phyloP scores from a whole-genome alignment of 2,329 filamentous ascomycete genomes.

The Aspergillus piperis region DNA sequence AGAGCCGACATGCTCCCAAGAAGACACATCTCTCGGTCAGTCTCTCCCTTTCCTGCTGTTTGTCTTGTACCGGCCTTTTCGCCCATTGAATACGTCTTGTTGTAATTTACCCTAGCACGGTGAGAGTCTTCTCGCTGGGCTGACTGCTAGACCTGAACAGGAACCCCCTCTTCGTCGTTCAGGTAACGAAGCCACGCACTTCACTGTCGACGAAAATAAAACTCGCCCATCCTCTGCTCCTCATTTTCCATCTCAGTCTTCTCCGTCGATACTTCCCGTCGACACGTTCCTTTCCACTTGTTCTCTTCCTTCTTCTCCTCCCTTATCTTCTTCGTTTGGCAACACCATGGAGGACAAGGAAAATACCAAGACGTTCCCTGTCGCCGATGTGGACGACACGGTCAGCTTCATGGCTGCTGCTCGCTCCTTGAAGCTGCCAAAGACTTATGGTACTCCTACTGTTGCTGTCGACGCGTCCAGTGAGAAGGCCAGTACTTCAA shows the following conservation, averaged over 20 bases:
- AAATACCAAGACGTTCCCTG: constrained; percentile 7
- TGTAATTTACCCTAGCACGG: background rate
- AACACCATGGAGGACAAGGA: background rate
- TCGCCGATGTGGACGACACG: constrained; percentile 29
- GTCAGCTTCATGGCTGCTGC: constrained; percentile 32
- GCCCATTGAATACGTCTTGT: background rate
- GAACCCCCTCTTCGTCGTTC: background rate
- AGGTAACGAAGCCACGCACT: background rate
- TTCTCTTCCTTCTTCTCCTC: background rate
- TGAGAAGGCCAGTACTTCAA: constrained; percentile 7
- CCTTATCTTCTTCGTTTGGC: background rate
- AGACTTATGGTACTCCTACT: constrained; percentile 8
- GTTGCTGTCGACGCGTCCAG: constrained; percentile 6
- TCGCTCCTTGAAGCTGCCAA: constrained; percentile 19
- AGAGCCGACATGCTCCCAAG: constrained; percentile 28
- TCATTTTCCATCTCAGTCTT: background rate
- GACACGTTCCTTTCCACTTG: background rate
- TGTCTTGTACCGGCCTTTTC: background rate
- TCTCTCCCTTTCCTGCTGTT: background rate
- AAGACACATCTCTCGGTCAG: constrained; percentile 2
- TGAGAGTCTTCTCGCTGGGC: background rate
- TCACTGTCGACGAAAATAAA: background rate
- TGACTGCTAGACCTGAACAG: background rate
- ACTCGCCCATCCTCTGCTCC: background rate
- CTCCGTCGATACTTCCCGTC: background rate